phyloP scores from a whole-genome alignment of 495 filamentous ascomycete species.

The Zalerion maritima region DNA sequence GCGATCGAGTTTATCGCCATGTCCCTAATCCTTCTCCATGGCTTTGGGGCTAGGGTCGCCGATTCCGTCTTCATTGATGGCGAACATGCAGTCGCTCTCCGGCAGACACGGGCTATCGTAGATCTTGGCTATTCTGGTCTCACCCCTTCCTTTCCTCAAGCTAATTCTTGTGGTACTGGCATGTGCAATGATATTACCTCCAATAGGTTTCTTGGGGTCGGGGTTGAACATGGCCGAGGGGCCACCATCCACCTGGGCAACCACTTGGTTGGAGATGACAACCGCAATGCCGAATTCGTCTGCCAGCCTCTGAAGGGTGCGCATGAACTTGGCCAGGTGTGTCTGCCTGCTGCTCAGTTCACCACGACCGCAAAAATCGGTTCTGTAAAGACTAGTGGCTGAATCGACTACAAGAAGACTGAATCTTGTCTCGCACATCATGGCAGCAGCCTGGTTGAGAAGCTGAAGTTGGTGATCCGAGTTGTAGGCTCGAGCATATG shows the following conservation, averaged over 20 bases:
- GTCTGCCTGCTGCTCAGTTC: conserved; percentile 81
- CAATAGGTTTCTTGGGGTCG: conserved; percentile 97
- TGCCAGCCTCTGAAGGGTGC: conserved; percentile 80
- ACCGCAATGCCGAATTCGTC: conserved; percentile 98
- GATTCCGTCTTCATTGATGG: conserved; percentile 93
- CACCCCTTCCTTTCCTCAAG: conserved; percentile 85
- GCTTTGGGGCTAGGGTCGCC: conserved; percentile 93
- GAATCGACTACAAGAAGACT: conserved; percentile 90
- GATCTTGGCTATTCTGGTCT: conserved; percentile 96
- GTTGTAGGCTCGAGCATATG: conserved; percentile 95
- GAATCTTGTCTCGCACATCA: conserved; percentile 99
- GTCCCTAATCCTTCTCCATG: conserved; percentile 57
- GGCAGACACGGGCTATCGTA: conserved; percentile 96
- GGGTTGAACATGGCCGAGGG: conserved; percentile 97
- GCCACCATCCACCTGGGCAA: conserved; percentile 93
- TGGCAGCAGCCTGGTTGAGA: conserved; percentile 83
- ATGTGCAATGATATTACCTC: conserved; percentile 96
- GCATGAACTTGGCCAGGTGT: conserved; percentile 95
- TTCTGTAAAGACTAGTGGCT: conserved; percentile 87
- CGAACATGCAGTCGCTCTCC: conserved; percentile 91
- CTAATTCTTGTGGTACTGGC: conserved; percentile 83
- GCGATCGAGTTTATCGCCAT: no score
- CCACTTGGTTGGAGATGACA: conserved; percentile 97
- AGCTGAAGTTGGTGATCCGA: conserved; percentile 93
- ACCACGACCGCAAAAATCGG: conserved; percentile 87